Base-by-base conservation (phyloP, 345 rosid species). In the Camelina laxa region DNA sequence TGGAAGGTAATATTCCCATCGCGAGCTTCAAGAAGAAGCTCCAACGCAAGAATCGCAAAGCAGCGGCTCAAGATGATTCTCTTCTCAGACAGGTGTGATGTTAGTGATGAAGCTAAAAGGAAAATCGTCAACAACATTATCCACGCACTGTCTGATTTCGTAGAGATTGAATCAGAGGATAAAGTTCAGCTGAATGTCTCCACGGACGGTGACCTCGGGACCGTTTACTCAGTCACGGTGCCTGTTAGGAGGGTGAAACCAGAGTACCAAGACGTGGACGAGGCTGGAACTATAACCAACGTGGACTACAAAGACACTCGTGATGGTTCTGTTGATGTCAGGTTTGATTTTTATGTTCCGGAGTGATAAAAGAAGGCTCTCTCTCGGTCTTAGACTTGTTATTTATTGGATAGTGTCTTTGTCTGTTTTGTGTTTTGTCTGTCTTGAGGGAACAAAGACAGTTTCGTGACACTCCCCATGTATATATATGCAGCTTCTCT, bases 61-160 rank as follows among this genome's bases (percentile, higher is more conserved):
- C 97, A 95, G 79, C 87, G 96, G 5, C 82, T 95, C 75, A 89
- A 89, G 89, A 95, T 95, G 99, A 95, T 95, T 73, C 92, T 95
- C 44, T 92, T 95, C 90, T 95, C 99, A 4, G 97, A 95, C 78
- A 82, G 99, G 56, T 95, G 97, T 31, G 97, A 92, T 0, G 99
- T 95, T 2, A 92, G 97, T 30, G 97, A 95, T 0, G 97, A 92
- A 73, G 99, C 99, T 11, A 91, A 90, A 67, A 82, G 81, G 80
- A 91, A 88, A 80, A 94, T 94, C 17, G 97, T 94, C 44, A 79
- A 81, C 78, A 92, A 95, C 81, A 79, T 95, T 15, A 85, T 95
- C 42, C 91, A 73, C 49, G 84, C 93, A 15, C 67, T 95, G 13
- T 92, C 99, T 8, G 97, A 95, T 81, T 87, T 95, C 17, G 99